Base-by-base conservation (phyloP, 2,329 filamentous ascomycete species). In the Fusarium dimerum region DNA sequence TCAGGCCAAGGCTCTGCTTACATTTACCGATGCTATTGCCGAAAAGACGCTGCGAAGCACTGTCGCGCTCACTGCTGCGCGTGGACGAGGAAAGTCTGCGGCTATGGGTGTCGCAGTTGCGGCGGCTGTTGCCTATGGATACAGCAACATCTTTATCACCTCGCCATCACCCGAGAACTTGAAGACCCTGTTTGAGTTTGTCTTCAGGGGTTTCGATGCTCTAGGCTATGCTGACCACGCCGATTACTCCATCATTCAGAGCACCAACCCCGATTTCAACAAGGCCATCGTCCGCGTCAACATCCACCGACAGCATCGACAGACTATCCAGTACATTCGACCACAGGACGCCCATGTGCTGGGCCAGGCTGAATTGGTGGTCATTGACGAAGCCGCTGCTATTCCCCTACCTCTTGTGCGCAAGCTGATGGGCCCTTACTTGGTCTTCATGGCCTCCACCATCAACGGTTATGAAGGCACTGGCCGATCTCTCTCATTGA, bases 401-500 rank as follows among this genome's bases (percentile, higher is more conserved):
- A 99, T 99, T 57, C 94, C 95, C 12, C 75, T 99, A 11, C 94
- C 94, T 1, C 77, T 97, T 3, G 94, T 99, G 8, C 83, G 88
- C 63, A 97, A 97, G 74, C 80, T 99, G 40, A 92, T 99, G 84
- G 94, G 94, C 0, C 93, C 93, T 13, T 99, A 99, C 72, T 79
- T 99, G 38, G 92, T 97, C 9, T 99, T 99, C 74, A 97, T 99
- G 94, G 92, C 95, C 1, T 99, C 94, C 1, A 99, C 94, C 2
- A 97, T 99, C 76, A 97, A 97, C 68, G 94, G 94, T 52, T 99
- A 99, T 70, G 94, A 99, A 76, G 94, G 94, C 51, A 99, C 94
- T 7, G 94, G 94, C 40, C 86, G 94, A 52, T 97, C 94, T 1
- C 80, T 99, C 6, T 97, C 94, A 1, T 78, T 99, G 48, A 99